Percentiles rank a stretch among this genome's conserved stretches.
Evolutionary conservation across 768 basidiomycete species (phyloP).

Genomic region (Hypsizygus marmoreus): DNA sequence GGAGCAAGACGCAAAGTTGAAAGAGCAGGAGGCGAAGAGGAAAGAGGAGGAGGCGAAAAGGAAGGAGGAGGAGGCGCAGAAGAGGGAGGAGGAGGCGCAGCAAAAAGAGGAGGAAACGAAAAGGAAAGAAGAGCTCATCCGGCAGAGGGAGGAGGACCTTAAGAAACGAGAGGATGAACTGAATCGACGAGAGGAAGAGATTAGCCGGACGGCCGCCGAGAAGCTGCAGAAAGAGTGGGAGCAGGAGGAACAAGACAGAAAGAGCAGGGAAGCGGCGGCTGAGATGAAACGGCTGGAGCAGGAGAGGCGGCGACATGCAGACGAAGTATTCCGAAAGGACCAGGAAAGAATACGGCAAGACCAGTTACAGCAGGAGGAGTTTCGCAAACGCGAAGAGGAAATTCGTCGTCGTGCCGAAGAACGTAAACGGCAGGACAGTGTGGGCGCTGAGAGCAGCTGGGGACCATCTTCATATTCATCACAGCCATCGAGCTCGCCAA

Average conservation of each 20-base stretch:
- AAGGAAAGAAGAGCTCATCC: constrained; percentile 18
- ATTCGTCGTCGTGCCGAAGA: constrained; percentile 44
- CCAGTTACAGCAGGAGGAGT: constrained; percentile 41
- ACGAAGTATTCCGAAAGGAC: constrained; percentile 22
- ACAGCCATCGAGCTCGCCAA: constrained; percentile 7
- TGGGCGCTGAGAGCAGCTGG: constrained; percentile 37
- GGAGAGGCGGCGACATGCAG: constrained; percentile 26
- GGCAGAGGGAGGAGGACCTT: constrained; percentile 25
- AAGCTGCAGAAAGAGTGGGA: constrained; percentile 21
- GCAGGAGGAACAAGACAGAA: constrained; percentile 25
- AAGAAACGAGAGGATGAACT: constrained; percentile 30
- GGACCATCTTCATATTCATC: constrained; percentile 25
- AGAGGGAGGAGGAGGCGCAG: constrained; percentile 37
- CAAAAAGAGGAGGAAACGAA: constrained; percentile 33
- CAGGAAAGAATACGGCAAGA: constrained; percentile 33
- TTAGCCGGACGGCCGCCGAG: constrained; percentile 23
- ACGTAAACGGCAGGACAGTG: constrained; percentile 46
- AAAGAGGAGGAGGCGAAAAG: constrained; percentile 28
- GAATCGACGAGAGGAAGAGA: constrained; percentile 26
- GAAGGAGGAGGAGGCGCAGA: constrained; percentile 30
- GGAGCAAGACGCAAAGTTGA: constrained; percentile 23
- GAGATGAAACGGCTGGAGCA: constrained; percentile 26
- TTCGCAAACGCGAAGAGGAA: constrained; percentile 44
- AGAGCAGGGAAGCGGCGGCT: constrained; percentile 21
- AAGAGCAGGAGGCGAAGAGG: constrained; percentile 28